Base-by-base conservation (phyloP, 108 stramenopile species). In the Cyclotella atomus region DNA sequence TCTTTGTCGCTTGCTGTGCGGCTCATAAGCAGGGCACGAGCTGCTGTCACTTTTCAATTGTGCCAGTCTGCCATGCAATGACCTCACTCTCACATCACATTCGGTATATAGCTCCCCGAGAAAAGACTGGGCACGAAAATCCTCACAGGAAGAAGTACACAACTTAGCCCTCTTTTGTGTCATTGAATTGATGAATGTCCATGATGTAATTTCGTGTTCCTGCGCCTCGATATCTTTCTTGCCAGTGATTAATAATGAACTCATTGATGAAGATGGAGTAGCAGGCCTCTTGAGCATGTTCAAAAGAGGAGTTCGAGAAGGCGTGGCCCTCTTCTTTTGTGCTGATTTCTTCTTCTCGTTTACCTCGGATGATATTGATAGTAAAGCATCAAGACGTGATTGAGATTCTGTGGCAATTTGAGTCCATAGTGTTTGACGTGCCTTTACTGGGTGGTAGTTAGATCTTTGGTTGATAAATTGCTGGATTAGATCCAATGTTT, bases 151-250 rank as follows among this genome's bases (percentile, higher is more conserved):
- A 44, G 57, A 27, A 25, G 46, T 76, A 54, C 75, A 68, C 15
- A 38, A 4, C 14, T 46, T 43, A 7, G 59, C 33, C 9, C 66
- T 43, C 33, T 67, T 46, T n/a, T 36, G 33, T 9, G 68, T 20
- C 66, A 76, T 76, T 50, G 30, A 32, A 23, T 43, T 52, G 41
- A 76, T 76, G 15, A 76, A 76, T 35, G 46, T 68, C 75, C 75
- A 76, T 20, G 67, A 67, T 19, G 59, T 34, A 33, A 60, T 33
- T 46, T 55, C 28, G 24, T 28, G 43, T 20, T 59, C 57, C 45
- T 36, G 57, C 27, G 23, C 15, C 8, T n/a, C 20, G 10, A 23
- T 27, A 15, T 62, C 24, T 43, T 34, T 68, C 17, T 50, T 43
- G 36, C 68, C 68, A 17, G 59, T 49, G 29, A 45, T 75, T 59